Base-by-base conservation (phyloP, 2,329 filamentous ascomycete species). In the Monascus ruber region DNA sequence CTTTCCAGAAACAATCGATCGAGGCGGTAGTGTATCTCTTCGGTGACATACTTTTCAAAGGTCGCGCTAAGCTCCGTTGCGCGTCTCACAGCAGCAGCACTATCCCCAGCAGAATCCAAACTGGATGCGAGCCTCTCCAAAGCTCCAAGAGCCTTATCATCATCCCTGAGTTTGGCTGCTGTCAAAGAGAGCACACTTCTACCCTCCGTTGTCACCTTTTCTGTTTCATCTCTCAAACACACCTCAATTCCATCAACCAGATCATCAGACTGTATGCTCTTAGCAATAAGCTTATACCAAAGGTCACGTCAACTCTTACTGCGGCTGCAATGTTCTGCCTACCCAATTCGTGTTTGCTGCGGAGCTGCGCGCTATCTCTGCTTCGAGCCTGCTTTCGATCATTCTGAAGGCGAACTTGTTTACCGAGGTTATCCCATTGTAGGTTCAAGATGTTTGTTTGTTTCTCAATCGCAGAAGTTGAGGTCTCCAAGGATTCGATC, bases 1-100 rank as follows among this genome's bases (percentile, higher is more conserved):
- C 35, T 46, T 43, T 65, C 59, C 17, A 65, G 43, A 43, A 64
- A 66, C 28, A 64, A 37, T 39, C 63, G 56, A 47, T 66, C 63
- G 7, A 66, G 53, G 25, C 60, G 62, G 36, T 48, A 54, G 40
- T 58, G 56, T 34, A 65, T 57, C 40, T 64, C 61, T 42, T 63
- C 59, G 1, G 59, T 52, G 25, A 51, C 49, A 37, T 54, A 57
- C 33, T 53, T 49, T 6, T 61, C 55, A 11, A 65, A 51, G 10
- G 50, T 42, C 4, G 44, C 42, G 32, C 51, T 51, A 9, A 65
- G 47, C n/a, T 55, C 45, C 6, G 42, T 43, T 5, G 56, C 48
- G 36, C 50, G 51, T 36, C 57, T 55, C 17, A 54, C 43, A 6
- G 50, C 48, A 10, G 49, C 47, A 11, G 48, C 52, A 43, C 60